Base-by-base conservation (phyloP, 192 early-diverging fungal species). In the Backusella australiensis region DNA sequence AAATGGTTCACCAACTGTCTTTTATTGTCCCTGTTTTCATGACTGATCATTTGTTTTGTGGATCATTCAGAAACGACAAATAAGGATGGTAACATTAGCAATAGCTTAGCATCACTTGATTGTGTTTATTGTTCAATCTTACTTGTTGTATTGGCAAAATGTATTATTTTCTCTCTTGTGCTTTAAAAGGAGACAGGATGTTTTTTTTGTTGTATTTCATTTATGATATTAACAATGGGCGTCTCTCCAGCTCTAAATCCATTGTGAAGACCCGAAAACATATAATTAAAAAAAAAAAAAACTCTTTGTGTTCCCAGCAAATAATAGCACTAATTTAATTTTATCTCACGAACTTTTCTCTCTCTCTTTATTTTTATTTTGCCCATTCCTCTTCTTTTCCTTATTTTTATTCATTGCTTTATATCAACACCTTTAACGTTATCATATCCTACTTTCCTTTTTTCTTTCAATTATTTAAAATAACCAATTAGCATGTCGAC, bases 11-110 rank as follows among this genome's bases (percentile, higher is more conserved):
- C 56, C 8, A 63, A 63, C 56, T 63, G 56, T 63, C 56, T 63
- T 5, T 29, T 29, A 63, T 29, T 29, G 56, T 21, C 56, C 56
- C 56, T 63, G 56, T 29, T 63, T 63, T 63, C 21, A 26, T 63
- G 56, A 63, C 56, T 63, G 56, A 29, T 63, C 56, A 63, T 63
- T 63, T 63, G 56, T 63, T 63, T 63, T 63, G 56, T 63, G 56
- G 26, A 63, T 63, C 21, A 63, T 63, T 63, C 26, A 63, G 19
- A 49, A n/a, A 49, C 46, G 46, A 26, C 56, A 63, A 63, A 63
- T 63, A 26, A 63, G 56, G 56, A 29, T 23, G 23, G 56, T 14
- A 29, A 63, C 26, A 63, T 29, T 63, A 63, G 12, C 9, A 29
- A 63, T 29, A 29, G 56, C 26, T 63, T 14, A 49, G 46, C 46